Percentiles rank a stretch among this genome's conserved stretches.
Evolutionary conservation across 495 filamentous ascomycete species (phyloP).

Genomic region (Hypoxylon trugodes): DNA sequence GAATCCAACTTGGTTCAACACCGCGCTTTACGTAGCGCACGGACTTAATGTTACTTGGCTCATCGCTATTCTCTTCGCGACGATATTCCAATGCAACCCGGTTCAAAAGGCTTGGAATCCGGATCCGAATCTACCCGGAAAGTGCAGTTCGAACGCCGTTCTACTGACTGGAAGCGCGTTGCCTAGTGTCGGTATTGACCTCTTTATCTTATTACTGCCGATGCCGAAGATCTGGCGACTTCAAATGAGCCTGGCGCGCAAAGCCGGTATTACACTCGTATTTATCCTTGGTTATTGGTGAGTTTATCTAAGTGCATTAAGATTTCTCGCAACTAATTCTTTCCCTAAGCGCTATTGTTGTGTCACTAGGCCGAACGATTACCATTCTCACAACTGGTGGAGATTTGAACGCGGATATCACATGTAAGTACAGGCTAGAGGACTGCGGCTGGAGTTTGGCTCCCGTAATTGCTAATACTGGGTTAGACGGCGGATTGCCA

Average conservation of each 20-base stretch:
- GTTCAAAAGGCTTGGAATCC: slow-evolving; percentile 21
- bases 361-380: slow-evolving; percentile 21
- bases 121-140: not conserved
- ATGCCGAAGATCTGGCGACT: slow-evolving; percentile 49
- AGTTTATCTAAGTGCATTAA: too few relatives aligned
- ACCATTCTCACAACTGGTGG: slow-evolving; percentile 2
- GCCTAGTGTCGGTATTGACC: slow-evolving; percentile 43
- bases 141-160: not conserved
- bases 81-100: slow-evolving; percentile 24
- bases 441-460: too few relatives aligned
- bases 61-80: slow-evolving; percentile 22
- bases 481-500: not conserved
- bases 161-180: slow-evolving; percentile 28
- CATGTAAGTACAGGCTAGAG: slow-evolving; percentile 7
- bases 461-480: not conserved
- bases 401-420: slow-evolving; percentile 1
- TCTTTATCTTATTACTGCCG: slow-evolving; percentile 47
- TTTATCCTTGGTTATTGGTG: slow-evolving; percentile 50
- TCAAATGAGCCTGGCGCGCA: slow-evolving; percentile 38
- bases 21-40: slow-evolving; percentile 5
- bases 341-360: slow-evolving; percentile 13
- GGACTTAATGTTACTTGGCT: slow-evolving; percentile 20
- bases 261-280: slow-evolving; percentile 40
- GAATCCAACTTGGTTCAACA: slow-evolving; percentile 13
- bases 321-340: not conserved